Conservation (phyloP, 75 land plant species). For the Sequoia sempervirens region DNA sequence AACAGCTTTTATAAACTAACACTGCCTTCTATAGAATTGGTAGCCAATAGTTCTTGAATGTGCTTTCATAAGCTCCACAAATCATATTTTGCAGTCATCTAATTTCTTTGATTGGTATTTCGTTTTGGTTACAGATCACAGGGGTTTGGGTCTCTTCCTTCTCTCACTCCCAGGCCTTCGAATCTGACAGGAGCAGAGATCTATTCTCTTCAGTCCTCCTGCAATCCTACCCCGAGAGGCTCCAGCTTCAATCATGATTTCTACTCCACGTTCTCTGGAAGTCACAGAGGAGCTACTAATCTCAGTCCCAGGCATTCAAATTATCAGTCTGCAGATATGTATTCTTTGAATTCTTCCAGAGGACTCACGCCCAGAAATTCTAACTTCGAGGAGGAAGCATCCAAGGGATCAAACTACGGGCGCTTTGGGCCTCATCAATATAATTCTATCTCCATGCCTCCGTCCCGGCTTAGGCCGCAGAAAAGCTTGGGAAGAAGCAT, state of each 20-base stretch:
- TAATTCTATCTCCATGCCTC: not conserved
- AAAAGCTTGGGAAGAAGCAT: not conserved
- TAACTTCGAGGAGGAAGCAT: constrained; percentile 16
- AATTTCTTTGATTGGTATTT: not conserved
- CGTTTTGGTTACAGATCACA: constrained; percentile 24
- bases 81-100: too few species aligned
- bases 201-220: constrained; percentile 73
- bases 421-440: not conserved
- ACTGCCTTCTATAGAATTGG: too few species aligned
- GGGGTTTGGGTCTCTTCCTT: constrained; percentile 35
- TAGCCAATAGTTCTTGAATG: too few species aligned
- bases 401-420: not conserved
- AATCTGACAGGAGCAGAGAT: constrained; percentile 90
- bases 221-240: constrained; percentile 74
- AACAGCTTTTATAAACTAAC: too few species aligned
- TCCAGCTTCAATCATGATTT: constrained; percentile 92
- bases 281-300: not conserved
- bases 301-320: constrained; percentile 30
- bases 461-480: not conserved
- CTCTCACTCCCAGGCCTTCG: constrained; percentile 49
- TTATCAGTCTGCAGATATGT: constrained; percentile 44
- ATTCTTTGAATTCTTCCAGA: constrained; percentile 72
- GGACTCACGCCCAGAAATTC: constrained; percentile 78
- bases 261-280: constrained; percentile 60
- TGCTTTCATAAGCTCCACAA: not conserved